phyloP scores from a whole-genome alignment of 164 flowering plant genomes.

The Saururus chinensis region DNA sequence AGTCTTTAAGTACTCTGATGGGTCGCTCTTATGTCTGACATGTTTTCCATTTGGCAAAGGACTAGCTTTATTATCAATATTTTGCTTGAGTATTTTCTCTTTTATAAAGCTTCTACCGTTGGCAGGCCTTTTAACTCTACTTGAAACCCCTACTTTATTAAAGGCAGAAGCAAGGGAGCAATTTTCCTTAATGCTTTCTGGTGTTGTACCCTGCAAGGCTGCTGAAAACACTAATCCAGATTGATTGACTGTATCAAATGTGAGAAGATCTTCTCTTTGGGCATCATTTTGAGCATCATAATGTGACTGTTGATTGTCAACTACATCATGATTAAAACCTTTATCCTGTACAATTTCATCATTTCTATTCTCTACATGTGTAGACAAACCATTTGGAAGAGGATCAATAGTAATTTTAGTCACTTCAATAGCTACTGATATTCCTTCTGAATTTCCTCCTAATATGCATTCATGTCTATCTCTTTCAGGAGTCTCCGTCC shows the following conservation, averaged over 20 bases:
- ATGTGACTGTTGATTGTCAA: conserved; percentile 12
- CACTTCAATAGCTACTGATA: conserved; percentile 10
- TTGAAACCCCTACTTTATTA: conserved; percentile 11
- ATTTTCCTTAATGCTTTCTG: conserved; percentile 7
- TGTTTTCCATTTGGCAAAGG: conserved; percentile 22
- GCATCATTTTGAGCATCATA: conserved; percentile 14
- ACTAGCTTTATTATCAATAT: conserved; percentile 5
- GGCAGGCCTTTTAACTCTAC: conserved; percentile 9
- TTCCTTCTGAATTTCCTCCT: conserved; percentile 10
- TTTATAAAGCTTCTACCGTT: conserved; percentile 16
- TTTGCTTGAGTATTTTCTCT: conserved; percentile 13
- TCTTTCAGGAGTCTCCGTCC: conserved; percentile 7
- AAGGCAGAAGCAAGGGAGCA: conserved; percentile 14
- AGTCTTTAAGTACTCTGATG: conserved; percentile 21
- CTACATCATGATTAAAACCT: conserved; percentile 1
- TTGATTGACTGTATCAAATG: conserved; percentile 33
- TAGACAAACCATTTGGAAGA: conserved; percentile 9
- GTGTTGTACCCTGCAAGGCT: conserved; percentile 14
- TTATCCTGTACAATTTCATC: conserved; percentile 4
- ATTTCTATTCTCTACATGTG: conserved; percentile 8
- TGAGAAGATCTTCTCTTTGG: conserved; percentile 33
- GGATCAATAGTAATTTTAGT: conserved; percentile 7
- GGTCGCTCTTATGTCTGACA: conserved; percentile 13
- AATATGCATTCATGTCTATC: conserved; percentile 9
- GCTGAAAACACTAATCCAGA: conserved; percentile 13